These are phyloP conservation scores for Aspergillus heteromorphus DNA, from an alignment of 495 filamentous ascomycete genomes.

Conservation along the genomic window DNA sequence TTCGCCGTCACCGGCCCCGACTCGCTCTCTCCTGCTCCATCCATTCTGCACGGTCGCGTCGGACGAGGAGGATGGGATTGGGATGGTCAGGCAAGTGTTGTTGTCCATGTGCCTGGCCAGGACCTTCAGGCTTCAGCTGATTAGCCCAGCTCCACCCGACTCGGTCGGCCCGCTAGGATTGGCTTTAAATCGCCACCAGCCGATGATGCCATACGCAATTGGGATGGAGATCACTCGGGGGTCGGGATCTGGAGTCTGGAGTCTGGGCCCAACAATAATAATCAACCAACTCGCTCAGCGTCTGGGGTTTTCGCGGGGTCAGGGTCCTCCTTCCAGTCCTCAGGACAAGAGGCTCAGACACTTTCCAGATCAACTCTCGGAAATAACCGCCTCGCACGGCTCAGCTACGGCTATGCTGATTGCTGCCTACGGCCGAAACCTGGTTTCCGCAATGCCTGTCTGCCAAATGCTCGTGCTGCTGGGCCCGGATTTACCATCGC, in stretches of 20 bases:
- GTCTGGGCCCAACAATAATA: not conserved
- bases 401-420: not conserved
- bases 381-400: not conserved
- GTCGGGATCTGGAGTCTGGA: too few species aligned
- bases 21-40: not conserved
- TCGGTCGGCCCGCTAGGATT: not conserved
- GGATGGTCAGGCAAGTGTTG: too few species aligned
- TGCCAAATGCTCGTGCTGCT: too few species aligned
- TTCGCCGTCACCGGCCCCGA: conserved; percentile 6
- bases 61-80: too few species aligned
- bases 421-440: not conserved
- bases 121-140: not conserved
- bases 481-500: too few species aligned
- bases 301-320: not conserved
- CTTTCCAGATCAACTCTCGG: not conserved
- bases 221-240: not conserved
- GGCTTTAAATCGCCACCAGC: not conserved
- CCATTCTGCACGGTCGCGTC: conserved; percentile 1
- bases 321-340: too few species aligned
- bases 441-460: too few species aligned
- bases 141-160: not conserved
- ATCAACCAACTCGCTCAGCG: not conserved
- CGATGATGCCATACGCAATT: not conserved
- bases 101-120: too few species aligned
- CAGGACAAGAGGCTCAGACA: too few species aligned